phyloP scores from a whole-genome alignment of 257 asterid species.

The Osmanthus fragrans region DNA sequence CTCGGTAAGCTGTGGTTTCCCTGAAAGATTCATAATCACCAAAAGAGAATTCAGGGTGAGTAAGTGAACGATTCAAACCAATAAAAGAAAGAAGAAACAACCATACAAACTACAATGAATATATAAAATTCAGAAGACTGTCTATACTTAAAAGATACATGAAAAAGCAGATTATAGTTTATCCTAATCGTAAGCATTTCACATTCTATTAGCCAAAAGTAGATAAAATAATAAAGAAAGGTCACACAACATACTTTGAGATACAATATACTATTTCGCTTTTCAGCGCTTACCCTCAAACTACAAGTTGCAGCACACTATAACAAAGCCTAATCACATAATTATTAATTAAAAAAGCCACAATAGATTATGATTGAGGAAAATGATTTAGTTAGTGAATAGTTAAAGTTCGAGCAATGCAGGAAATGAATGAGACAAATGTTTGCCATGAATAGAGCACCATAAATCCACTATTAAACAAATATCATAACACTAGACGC shows the following conservation, averaged over 20 bases:
- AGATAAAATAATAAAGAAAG: not conserved
- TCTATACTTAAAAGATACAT: not conserved
- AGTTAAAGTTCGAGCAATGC: not conserved
- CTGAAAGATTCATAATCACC: slow-evolving; percentile 25
- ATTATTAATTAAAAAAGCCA: not conserved
- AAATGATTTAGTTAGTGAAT: not conserved
- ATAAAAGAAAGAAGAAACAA: not conserved
- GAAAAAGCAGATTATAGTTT: not conserved
- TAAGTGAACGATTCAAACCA: not conserved
- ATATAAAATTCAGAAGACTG: not conserved
- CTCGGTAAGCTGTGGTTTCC: slow-evolving; percentile 20
- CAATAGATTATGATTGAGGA: too few species aligned
- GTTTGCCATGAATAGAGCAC: not conserved
- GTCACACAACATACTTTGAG: not conserved
- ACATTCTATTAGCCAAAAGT: not conserved
- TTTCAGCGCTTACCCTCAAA: not conserved
- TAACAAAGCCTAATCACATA: not conserved
- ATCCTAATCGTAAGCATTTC: not conserved
- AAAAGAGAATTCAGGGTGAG: not conserved
- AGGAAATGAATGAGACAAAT: not conserved
- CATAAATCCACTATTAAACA: not conserved
- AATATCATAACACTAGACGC: not conserved
- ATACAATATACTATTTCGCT: not conserved
- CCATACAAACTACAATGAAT: not conserved
- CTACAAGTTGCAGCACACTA: not conserved